Percentiles rank a stretch among this genome's conserved stretches.
These are phyloP conservation scores for Phlebiopsis flavidoalba DNA, from an alignment of 768 basidiomycete species.

Conservation along the genomic window DNA sequence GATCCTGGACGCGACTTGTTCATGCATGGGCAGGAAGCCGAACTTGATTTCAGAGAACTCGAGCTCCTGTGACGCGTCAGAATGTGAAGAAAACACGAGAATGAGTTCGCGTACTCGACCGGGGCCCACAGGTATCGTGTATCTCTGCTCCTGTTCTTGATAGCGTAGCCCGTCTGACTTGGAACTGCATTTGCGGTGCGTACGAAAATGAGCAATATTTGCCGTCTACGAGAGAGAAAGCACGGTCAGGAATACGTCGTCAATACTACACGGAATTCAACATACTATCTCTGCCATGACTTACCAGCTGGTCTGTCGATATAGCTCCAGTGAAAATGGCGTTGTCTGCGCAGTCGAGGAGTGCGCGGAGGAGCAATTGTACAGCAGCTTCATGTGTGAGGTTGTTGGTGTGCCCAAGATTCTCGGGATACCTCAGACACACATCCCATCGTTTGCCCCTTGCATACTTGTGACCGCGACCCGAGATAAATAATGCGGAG, in stretches of 20 bases:
- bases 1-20: constrained; percentile 59
- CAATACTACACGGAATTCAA: background rate
- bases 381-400: constrained; percentile 54
- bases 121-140: constrained; percentile 41
- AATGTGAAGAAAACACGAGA: background rate
- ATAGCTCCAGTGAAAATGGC: constrained; percentile 69
- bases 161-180: constrained; percentile 76
- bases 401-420: constrained; percentile 49
- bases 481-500: too few relatives aligned
- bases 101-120: constrained; percentile 43
- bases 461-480: background rate
- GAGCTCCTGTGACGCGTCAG: constrained; percentile 49
- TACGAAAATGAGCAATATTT: constrained; percentile 62
- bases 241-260: background rate
- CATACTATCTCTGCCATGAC: constrained; percentile 17
- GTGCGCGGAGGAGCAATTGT: constrained; percentile 57
- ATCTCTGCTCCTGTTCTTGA: constrained; percentile 66
- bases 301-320: constrained; percentile 74
- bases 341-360: constrained; percentile 46
- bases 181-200: constrained; percentile 54
- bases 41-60: constrained; percentile 70
- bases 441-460: constrained; percentile 41
- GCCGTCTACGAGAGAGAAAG: constrained; percentile 45
- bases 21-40: constrained; percentile 71
- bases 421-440: constrained; percentile 69